phyloP scores from a whole-genome alignment of 2,329 filamentous ascomycete species.

The Colletotrichum navitas region DNA sequence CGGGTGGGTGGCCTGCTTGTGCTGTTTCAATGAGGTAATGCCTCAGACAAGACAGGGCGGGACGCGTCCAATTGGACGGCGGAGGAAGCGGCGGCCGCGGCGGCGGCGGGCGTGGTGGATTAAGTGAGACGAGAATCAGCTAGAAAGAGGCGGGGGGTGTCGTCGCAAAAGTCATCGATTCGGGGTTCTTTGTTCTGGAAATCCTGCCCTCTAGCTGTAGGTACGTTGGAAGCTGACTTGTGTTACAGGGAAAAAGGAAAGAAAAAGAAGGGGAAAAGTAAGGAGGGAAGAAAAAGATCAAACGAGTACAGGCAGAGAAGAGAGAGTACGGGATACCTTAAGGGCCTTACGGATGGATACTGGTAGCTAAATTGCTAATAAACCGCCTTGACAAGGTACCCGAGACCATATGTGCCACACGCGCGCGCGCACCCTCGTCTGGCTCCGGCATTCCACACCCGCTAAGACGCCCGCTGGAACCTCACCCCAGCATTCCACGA shows the following conservation, averaged over 20 bases:
- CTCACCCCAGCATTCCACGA: conserved; percentile 20
- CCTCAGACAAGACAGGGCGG: conserved; percentile 11
- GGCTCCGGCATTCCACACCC: conserved; percentile 13
- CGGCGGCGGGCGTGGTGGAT: background rate
- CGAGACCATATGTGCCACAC: conserved; percentile 19
- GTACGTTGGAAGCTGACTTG: background rate
- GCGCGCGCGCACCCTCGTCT: conserved; percentile 4
- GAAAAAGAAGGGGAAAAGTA: background rate
- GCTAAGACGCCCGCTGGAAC: background rate
- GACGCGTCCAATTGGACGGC: conserved; percentile 24
- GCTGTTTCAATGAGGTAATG: conserved; percentile 38
- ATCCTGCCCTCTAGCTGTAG: too few species aligned
- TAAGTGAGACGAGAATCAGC: conserved; percentile 8
- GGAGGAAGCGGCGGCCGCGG: background rate
- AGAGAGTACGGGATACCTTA: background rate
- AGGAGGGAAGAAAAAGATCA: background rate
- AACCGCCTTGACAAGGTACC: conserved; percentile 36
- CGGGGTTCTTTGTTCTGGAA: background rate
- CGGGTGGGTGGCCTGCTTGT: conserved; percentile 23
- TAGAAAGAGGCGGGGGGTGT: background rate
- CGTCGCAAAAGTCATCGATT: background rate
- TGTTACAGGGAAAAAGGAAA: conserved; percentile 5
- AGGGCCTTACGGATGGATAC: background rate
- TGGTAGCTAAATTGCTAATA: conserved; percentile 10
- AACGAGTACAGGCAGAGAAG: background rate